Conservation (phyloP, 768 basidiomycete genomes). For the Ephemerocybe angulata region DNA sequence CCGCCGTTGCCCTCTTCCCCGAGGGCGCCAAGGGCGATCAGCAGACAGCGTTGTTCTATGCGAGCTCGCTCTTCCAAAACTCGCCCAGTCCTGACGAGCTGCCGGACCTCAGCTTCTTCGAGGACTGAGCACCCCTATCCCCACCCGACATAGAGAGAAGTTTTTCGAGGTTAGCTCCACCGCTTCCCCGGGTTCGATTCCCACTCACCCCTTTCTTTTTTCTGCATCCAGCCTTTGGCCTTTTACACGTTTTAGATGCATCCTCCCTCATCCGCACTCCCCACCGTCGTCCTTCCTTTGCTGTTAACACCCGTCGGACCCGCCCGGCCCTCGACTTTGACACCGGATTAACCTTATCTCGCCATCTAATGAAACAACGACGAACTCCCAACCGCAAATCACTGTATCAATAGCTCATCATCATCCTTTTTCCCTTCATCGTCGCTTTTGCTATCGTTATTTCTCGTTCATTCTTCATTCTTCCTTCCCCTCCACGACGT, state of each 20-base stretch:
- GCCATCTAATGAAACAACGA: constrained; percentile 2
- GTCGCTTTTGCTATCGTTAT: constrained; percentile 12
- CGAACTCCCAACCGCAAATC: constrained; percentile 6
- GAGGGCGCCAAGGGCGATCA: constrained; percentile 22
- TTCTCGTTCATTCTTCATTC: not conserved
- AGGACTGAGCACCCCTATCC: constrained; percentile 22
- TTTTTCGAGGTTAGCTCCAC: constrained; percentile 23
- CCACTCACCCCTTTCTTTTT: not conserved
- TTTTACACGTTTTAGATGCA: not conserved
- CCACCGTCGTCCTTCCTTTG: constrained; percentile 8
- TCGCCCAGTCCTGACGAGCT: constrained; percentile 81
- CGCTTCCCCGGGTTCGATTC: not conserved
- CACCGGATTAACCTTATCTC: not conserved
- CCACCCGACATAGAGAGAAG: constrained; percentile 23
- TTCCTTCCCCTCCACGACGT: not conserved
- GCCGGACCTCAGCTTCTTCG: constrained; percentile 61
- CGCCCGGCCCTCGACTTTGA: not conserved
- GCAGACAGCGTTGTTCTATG: constrained; percentile 54
- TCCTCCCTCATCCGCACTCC: not conserved
- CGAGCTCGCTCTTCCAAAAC: constrained; percentile 83
- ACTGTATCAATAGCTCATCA: constrained; percentile 12
- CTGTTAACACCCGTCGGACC: constrained; percentile 1
- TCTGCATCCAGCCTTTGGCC: not conserved
- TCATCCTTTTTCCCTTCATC: not conserved
- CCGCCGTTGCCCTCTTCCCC: constrained; percentile 7